Conservation (phyloP, 345 rosid species). For the Mangifera indica region DNA sequence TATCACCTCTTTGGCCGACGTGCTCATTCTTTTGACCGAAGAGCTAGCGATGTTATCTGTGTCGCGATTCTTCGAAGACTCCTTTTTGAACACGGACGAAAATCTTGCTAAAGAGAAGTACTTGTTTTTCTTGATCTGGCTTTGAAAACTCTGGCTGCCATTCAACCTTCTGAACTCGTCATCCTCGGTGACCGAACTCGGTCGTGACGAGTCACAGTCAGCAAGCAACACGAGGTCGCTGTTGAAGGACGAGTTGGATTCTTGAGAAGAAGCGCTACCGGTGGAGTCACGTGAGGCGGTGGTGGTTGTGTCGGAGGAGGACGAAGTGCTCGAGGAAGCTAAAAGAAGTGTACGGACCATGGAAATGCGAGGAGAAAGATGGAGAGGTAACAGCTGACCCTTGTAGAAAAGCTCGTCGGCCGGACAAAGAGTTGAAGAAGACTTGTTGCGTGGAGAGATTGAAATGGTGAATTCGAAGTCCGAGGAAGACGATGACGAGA, state of each 20-base stretch:
- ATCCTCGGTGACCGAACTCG: conserved; percentile 79
- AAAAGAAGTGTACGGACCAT: conserved; percentile 84
- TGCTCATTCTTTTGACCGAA: conserved; percentile 70
- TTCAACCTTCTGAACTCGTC: conserved; percentile 51
- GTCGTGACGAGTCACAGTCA: conserved; percentile 73
- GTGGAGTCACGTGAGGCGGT: conserved; percentile 86
- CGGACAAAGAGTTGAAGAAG: conserved; percentile 67
- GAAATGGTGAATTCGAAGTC: conserved; percentile 90
- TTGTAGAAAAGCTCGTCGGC: conserved; percentile 99
- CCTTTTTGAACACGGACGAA: conserved; percentile 87
- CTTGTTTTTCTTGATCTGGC: conserved; percentile 42
- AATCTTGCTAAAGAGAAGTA: conserved; percentile 75
- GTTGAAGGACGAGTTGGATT: conserved; percentile 57
- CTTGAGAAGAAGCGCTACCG: conserved; percentile 53
- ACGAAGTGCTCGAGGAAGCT: conserved; percentile 71
- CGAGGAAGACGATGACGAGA: conserved; percentile 76
- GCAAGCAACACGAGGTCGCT: conserved; percentile 46
- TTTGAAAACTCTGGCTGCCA: conserved; percentile 6
- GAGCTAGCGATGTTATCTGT: conserved; percentile 24
- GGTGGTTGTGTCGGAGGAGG: conserved; percentile 59
- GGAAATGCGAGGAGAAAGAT: conserved; percentile 87
- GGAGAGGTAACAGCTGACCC: conserved; percentile 94
- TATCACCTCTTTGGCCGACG: conserved; percentile 75
- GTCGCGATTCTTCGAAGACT: conserved; percentile 36
- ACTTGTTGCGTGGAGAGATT: conserved; percentile 69